Evolutionary conservation across 345 rosid genomes (phyloP).

Genomic region (Leavenworthia alabamica): DNA sequence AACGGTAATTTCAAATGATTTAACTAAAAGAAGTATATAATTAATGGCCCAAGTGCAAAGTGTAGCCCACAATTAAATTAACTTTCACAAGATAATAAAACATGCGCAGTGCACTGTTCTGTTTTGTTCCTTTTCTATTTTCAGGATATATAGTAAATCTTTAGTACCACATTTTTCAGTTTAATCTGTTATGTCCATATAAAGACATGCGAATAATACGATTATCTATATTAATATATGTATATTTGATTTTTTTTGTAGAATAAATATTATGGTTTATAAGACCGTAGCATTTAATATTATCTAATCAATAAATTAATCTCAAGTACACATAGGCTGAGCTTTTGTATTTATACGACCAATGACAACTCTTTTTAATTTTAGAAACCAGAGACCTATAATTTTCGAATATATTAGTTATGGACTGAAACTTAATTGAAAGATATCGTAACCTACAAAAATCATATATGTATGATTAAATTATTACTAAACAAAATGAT

Average conservation of each 20-base stretch:
- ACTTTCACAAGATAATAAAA: neutral
- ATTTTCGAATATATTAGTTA: neutral
- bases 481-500: neutral
- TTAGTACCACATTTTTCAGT: neutral
- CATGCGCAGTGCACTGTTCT: neutral
- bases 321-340: neutral
- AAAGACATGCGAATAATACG: neutral
- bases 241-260: neutral
- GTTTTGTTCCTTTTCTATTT: neutral
- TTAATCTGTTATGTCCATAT: neutral
- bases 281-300: neutral
- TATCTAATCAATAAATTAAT: neutral
- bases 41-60: neutral
- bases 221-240: neutral
- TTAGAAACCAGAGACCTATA: neutral
- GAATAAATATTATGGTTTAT: too few relatives aligned
- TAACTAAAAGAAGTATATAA: neutral
- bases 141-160: neutral
- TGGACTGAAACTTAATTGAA: neutral
- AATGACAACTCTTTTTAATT: neutral
- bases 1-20: neutral
- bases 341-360: neutral
- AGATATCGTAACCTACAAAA: neutral
- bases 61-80: neutral
- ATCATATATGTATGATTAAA: neutral